Evolutionary conservation across 2,329 filamentous ascomycete species (phyloP), one percentile per base, ranked within the genome.

Genomic region (Septoria linicola): DNA sequence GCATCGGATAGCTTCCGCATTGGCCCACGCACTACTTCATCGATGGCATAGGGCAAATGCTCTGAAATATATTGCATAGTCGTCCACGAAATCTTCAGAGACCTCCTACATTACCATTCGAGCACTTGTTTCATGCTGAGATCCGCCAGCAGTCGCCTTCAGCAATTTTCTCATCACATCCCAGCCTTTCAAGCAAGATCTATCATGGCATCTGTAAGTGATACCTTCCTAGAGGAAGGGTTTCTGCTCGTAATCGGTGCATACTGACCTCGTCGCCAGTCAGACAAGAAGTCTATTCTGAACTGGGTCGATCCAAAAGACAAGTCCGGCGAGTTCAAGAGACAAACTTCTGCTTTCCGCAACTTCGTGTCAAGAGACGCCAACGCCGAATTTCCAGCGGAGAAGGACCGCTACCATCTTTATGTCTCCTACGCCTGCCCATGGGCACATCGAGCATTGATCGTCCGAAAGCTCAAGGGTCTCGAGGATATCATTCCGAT

Each of bases 351-450:
- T 54, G 80, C 83, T 49, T 97, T 97, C 73, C 84, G 93, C 53
- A 82, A 87, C 70, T 88, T 76, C 70, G 87, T 96, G 70, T 89
- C 87, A 25, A 81, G 79, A 57, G 81, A 88, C 61, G 72, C 82
- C 1, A 84, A 81, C 35, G 85, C 88, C 4, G 73, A 84, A 69
- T 96, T 90, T 62, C 87, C 89, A 4, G 81, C 89, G 1, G 92
- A 97, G 73, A 89, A 88, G 73, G 89, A 81, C 46, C 81, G 93
- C 49, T 99, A 99, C 70, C 93, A 99, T 73, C 82, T 99, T 63
- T 99, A 92, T 68, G 86, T 96, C 60, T 92, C 87, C 64, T 96
- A 95, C 72, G 91, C 91, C 5, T 96, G 91, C 71, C 91, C 91
- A 3, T 96, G 91, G 91, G 91, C 92, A 4, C 89, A 89, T 66